Conservation (phyloP, 2,329 filamentous ascomycete genomes). For the Penicillium sp. region DNA sequence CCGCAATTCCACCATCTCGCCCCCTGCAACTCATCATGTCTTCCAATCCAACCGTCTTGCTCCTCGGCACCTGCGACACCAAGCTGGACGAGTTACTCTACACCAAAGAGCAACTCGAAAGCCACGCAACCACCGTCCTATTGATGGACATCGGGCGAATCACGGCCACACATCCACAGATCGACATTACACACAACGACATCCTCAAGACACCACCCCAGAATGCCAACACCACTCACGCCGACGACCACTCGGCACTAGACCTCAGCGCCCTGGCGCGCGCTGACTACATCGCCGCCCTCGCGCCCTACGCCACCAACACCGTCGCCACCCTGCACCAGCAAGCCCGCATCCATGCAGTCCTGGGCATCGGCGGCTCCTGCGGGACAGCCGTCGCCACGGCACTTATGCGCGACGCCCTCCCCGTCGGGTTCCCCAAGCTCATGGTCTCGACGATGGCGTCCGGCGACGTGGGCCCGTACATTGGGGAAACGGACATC, state of each 20-base stretch:
- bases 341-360: slow-evolving; percentile 49
- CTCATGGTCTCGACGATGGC: slow-evolving; percentile 68
- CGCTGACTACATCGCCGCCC: slow-evolving; percentile 56
- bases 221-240: not conserved
- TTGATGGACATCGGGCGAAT: slow-evolving; percentile 58
- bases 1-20: not conserved
- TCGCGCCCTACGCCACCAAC: slow-evolving; percentile 50
- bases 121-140: slow-evolving; percentile 38
- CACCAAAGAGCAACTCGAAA: slow-evolving; percentile 49
- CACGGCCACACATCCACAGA: slow-evolving; percentile 43
- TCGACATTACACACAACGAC: slow-evolving; percentile 48
- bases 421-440: slow-evolving; percentile 67
- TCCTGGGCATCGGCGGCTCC: slow-evolving; percentile 61
- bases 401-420: slow-evolving; percentile 57
- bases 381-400: slow-evolving; percentile 61
- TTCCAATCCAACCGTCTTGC: slow-evolving; percentile 45
- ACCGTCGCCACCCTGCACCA: slow-evolving; percentile 44
- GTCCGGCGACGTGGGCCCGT: slow-evolving; percentile 61
- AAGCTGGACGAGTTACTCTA: slow-evolving; percentile 61
- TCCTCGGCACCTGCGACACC: slow-evolving; percentile 64
- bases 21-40: slow-evolving; percentile 7
- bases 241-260: slow-evolving; percentile 27
- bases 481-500: slow-evolving; percentile 67
- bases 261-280: slow-evolving; percentile 45
- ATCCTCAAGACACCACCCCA: slow-evolving; percentile 34